phyloP scores from a whole-genome alignment of 2,329 filamentous ascomycete species.

The Albophoma yamanashiensis region DNA sequence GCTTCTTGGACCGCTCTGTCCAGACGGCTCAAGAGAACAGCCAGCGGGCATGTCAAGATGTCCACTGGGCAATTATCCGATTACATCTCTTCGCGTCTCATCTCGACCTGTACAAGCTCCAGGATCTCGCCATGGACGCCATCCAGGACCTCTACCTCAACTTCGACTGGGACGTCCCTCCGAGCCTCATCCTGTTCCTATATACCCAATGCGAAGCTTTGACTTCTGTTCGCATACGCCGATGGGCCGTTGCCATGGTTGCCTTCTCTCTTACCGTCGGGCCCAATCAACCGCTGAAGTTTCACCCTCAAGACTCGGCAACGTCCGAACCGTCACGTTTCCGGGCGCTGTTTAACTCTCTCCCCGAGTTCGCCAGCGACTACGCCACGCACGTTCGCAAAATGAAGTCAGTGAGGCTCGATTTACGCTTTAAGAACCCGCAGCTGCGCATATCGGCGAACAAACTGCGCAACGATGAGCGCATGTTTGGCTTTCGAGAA shows the following conservation, averaged over 20 bases:
- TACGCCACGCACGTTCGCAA: constrained; percentile 41
- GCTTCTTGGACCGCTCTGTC: constrained; percentile 31
- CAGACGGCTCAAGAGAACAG: constrained; percentile 16
- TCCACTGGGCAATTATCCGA: constrained; percentile 46
- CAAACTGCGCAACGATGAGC: constrained; percentile 42
- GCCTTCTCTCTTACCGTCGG: constrained; percentile 40
- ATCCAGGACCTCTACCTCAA: constrained; percentile 49
- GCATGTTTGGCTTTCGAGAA: constrained; percentile 48
- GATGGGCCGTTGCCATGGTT: constrained; percentile 51
- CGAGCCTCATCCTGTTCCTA: constrained; percentile 37
- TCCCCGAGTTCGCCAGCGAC: constrained; percentile 37
- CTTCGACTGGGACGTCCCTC: constrained; percentile 47
- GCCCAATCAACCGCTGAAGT: constrained; percentile 14
- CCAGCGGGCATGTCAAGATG: constrained; percentile 20
- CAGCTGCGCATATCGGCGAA: constrained; percentile 48
- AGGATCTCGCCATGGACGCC: constrained; percentile 47
- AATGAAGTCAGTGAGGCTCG: constrained; percentile 37
- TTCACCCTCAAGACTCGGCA: constrained; percentile 16
- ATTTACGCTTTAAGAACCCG: constrained; percentile 48
- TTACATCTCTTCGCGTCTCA: constrained; percentile 47
- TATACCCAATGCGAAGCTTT: constrained; percentile 42
- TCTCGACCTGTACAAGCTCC: constrained; percentile 36
- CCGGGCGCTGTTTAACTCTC: constrained; percentile 29
- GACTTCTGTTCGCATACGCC: constrained; percentile 40
- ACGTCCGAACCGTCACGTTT: constrained; percentile 24